Conservation (phyloP, 1,284 basidiomycete species). For the Leccinum fuscescens region DNA sequence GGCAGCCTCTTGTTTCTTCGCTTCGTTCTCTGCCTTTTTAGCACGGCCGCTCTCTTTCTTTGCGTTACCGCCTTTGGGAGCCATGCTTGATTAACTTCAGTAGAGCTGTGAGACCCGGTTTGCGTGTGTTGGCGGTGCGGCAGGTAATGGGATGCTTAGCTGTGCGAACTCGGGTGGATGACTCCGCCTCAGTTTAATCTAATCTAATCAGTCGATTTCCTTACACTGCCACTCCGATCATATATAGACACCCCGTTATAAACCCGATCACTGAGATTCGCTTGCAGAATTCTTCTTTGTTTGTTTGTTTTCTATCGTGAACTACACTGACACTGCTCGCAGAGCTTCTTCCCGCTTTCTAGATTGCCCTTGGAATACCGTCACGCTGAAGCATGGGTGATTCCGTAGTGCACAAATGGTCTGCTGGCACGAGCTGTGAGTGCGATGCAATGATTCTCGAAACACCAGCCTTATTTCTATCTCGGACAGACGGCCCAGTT, state of each 20-base stretch:
- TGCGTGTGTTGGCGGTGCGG: conserved; percentile 4
- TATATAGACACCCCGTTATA: conserved; percentile 7
- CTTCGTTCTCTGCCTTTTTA: conserved; percentile 92
- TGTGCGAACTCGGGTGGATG: conserved; percentile 5
- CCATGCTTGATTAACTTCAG: conserved; percentile 47
- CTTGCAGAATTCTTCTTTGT: conserved; percentile 2
- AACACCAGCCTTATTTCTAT: background rate
- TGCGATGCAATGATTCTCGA: background rate
- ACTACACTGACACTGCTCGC: conserved; percentile 1
- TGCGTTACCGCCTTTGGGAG: conserved; percentile 82
- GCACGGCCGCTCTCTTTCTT: conserved; percentile 88
- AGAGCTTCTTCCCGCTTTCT: background rate
- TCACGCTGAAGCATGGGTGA: conserved; percentile 25
- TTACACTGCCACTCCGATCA: conserved; percentile 27
- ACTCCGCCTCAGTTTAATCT: conserved; percentile 22
- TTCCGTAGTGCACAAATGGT: conserved; percentile 29
- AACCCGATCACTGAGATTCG: conserved; percentile 4
- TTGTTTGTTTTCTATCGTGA: background rate
- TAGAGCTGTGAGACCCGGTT: conserved; percentile 4
- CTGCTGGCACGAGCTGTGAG: conserved; percentile 34
- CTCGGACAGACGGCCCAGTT: conserved; percentile 65
- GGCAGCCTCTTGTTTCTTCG: conserved; percentile 65
- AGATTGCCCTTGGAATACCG: background rate
- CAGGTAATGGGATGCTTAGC: conserved; percentile 1
- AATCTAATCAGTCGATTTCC: conserved; percentile 26